phyloP scores from a whole-genome alignment of 1,284 basidiomycete species.

The Athelia sp. region DNA sequence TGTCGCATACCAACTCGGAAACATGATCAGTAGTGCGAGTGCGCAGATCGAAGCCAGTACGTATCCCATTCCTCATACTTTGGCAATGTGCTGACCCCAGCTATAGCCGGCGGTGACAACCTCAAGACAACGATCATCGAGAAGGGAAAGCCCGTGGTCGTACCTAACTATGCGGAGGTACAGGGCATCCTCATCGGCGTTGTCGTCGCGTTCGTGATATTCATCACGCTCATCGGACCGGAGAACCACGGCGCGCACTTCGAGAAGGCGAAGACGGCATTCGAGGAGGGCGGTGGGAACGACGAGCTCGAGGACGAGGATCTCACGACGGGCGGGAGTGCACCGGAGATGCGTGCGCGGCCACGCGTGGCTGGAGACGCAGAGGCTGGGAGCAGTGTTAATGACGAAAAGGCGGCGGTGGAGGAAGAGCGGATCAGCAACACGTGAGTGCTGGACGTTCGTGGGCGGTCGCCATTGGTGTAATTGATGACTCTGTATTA shows the following conservation, averaged over 20 bases:
- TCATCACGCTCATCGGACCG: slow-evolving; percentile 68
- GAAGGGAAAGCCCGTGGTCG: slow-evolving; percentile 37
- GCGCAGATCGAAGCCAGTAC: slow-evolving; percentile 88
- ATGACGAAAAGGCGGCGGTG: no score
- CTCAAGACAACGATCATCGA: slow-evolving; percentile 38
- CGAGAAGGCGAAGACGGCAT: slow-evolving; percentile 77
- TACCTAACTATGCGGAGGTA: slow-evolving; percentile 78
- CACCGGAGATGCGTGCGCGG: no score
- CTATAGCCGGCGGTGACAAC: slow-evolving; percentile 55
- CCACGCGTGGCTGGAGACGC: no score
- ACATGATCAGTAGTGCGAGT: slow-evolving; percentile 86
- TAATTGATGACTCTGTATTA: no score
- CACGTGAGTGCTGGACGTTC: no score
- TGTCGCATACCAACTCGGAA: slow-evolving; percentile 85
- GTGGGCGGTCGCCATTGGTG: no score
- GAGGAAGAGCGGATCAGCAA: no score
- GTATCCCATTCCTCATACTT: slow-evolving; percentile 20
- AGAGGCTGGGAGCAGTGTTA: no score
- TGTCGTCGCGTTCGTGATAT: slow-evolving; percentile 53
- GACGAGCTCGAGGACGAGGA: slow-evolving; percentile 33
- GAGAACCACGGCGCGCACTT: slow-evolving; percentile 84
- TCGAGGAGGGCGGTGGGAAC: slow-evolving; percentile 64
- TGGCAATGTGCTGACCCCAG: slow-evolving; percentile 7
- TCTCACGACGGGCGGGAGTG: not conserved
- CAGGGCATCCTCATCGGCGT: slow-evolving; percentile 87